Conservation (phyloP, 441 rosid genomes). For the Gossypium schwendimanii region DNA sequence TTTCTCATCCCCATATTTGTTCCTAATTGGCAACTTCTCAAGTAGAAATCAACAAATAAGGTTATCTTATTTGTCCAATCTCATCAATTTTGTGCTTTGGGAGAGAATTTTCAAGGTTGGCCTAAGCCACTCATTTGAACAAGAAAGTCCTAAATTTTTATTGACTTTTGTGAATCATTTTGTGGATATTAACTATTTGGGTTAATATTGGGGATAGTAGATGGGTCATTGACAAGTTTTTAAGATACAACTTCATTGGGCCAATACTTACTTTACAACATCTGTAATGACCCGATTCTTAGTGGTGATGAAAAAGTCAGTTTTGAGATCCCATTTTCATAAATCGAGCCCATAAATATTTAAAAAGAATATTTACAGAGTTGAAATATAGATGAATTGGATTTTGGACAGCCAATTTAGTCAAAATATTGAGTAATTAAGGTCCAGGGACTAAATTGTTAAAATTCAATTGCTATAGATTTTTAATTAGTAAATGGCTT, state of each 20-base stretch:
- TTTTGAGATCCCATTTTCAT: no score
- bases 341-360: not conserved
- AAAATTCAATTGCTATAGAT: no score
- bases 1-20: constrained; percentile 19
- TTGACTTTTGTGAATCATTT: not conserved
- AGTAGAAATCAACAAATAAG: constrained; percentile 40
- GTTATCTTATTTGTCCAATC: constrained; percentile 34
- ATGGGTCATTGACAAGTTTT: no score
- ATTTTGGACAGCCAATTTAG: no score
- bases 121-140: not conserved
- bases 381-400: no score
- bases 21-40: constrained; percentile 58
- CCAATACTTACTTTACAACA: not conserved
- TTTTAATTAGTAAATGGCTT: no score
- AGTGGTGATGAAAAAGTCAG: no score
- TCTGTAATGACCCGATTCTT: not conserved
- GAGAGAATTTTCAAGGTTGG: not conserved
- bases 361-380: not conserved
- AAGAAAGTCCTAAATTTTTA: not conserved
- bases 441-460: no score
- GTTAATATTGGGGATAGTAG: no score
- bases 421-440: no score
- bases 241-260: no score
- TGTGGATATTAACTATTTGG: not conserved
- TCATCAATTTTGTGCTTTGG: constrained; percentile 8